Evolutionary conservation across 192 early-diverging fungal species (phyloP).

Genomic region (Chytriomyces sp.): DNA sequence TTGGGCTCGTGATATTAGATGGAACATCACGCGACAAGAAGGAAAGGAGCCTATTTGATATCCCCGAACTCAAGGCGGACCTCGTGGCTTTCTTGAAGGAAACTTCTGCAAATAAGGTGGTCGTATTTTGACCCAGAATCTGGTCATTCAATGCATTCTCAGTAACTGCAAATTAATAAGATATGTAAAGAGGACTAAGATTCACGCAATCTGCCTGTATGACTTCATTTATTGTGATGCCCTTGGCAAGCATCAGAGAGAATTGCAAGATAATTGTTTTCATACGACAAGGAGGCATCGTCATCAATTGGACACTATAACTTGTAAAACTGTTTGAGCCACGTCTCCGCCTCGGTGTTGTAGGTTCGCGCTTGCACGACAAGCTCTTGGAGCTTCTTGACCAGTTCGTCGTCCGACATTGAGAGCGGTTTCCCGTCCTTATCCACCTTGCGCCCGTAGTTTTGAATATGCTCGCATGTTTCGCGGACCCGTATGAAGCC

Average conservation of each 20-base stretch:
- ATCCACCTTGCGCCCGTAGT: conserved; percentile 56
- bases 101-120: conserved; percentile 6
- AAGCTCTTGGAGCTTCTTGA: conserved; percentile 1
- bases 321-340: conserved; percentile 14
- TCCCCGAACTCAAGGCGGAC: conserved; percentile 62
- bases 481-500: conserved; percentile 78
- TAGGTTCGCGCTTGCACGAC: not conserved
- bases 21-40: conserved; percentile 57
- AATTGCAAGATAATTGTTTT: too few species aligned
- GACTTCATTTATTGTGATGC: too few species aligned
- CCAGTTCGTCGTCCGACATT: not conserved
- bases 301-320: not conserved
- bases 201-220: too few species aligned
- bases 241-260: too few species aligned
- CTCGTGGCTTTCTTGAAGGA: conserved; percentile 49
- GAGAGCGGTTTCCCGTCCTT: not conserved
- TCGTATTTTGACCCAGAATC: conserved; percentile 9
- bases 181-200: too few species aligned
- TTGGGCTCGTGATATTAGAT: conserved; percentile 67
- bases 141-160: not conserved
- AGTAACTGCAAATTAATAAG: too few species aligned
- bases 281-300: too few species aligned
- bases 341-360: conserved; percentile 1
- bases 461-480: conserved; percentile 88
- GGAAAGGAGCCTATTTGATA: conserved; percentile 60